A percentile compares a stretch with the other conserved stretches of the same genome.
Evolutionary conservation across 768 basidiomycete species (phyloP).

Genomic region (Amanita exitialis): DNA sequence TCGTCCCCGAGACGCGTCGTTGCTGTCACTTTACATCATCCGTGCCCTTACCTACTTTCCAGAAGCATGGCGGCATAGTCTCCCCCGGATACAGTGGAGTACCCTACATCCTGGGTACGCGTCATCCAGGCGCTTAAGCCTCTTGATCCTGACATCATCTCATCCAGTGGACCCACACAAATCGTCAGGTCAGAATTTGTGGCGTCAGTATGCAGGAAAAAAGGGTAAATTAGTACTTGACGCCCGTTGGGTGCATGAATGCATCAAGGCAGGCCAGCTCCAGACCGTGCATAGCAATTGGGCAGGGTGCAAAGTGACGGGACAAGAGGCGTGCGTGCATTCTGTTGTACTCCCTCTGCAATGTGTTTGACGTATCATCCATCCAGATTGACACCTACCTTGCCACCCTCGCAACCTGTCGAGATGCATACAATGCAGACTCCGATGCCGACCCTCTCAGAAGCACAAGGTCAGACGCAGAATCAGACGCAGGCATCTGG

Average conservation of each 20-base stretch:
- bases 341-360: neutral
- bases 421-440: constrained; percentile 10
- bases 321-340: constrained; percentile 53
- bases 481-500: neutral
- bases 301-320: constrained; percentile 75
- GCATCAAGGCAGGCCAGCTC: constrained; percentile 55
- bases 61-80: constrained; percentile 74
- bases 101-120: constrained; percentile 68
- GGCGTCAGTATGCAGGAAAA: constrained; percentile 69
- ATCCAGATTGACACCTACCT: constrained; percentile 4
- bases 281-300: constrained; percentile 72
- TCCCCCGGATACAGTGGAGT: constrained; percentile 72
- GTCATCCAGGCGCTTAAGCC: neutral
- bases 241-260: constrained; percentile 69
- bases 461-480: neutral
- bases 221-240: constrained; percentile 73
- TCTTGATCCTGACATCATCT: constrained; percentile 4
- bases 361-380: neutral
- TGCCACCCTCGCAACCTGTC: constrained; percentile 12
- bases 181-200: constrained; percentile 72
- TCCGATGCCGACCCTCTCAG: constrained; percentile 2
- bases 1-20: constrained; percentile 6
- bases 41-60: constrained; percentile 5
- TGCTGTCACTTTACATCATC: constrained; percentile 2
- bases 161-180: constrained; percentile 66